A percentile compares a stretch with the other conserved stretches of the same genome.
Conservation (phyloP, 2,329 filamentous ascomycete species). For the Annulohypoxylon truncatum region DNA sequence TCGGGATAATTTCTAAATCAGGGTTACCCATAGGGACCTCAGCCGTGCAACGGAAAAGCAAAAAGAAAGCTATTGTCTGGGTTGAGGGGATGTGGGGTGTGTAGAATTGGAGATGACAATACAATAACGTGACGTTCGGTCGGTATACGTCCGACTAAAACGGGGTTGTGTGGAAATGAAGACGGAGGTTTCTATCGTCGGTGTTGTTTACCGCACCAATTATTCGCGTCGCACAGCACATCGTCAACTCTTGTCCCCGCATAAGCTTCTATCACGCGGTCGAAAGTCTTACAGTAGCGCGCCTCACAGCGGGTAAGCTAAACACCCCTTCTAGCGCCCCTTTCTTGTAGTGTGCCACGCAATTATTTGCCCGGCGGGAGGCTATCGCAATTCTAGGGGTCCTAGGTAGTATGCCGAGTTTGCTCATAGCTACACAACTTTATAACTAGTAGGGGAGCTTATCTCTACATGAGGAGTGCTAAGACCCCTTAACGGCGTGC, state of each 20-base stretch:
- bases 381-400: conserved; percentile 13
- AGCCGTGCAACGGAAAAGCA: conserved; percentile 26
- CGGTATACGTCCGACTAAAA: conserved; percentile 40
- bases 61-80: conserved; percentile 21
- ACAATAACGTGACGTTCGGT: conserved; percentile 42
- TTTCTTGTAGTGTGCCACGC: background rate
- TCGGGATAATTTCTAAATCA: conserved; percentile 30
- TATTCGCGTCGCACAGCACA: conserved; percentile 21
- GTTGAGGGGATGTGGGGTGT: conserved; percentile 40
- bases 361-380: background rate
- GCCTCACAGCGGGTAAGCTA: conserved; percentile 28
- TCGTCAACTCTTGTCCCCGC: conserved; percentile 31
- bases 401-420: background rate
- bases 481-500: background rate
- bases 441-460: conserved; percentile 1
- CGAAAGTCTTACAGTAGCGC: conserved; percentile 28
- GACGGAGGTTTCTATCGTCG: conserved; percentile 19
- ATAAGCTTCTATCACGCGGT: conserved; percentile 32
- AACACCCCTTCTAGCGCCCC: conserved; percentile 23
- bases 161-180: conserved; percentile 25
- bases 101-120: conserved; percentile 24
- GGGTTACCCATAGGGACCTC: conserved; percentile 8
- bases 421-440: background rate
- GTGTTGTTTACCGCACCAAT: conserved; percentile 39
- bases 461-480: conserved; percentile 10